A percentile compares a stretch with the other conserved stretches of the same genome.
phyloP scores from a whole-genome alignment of 805 yeast species.

The Candida boidinii region DNA sequence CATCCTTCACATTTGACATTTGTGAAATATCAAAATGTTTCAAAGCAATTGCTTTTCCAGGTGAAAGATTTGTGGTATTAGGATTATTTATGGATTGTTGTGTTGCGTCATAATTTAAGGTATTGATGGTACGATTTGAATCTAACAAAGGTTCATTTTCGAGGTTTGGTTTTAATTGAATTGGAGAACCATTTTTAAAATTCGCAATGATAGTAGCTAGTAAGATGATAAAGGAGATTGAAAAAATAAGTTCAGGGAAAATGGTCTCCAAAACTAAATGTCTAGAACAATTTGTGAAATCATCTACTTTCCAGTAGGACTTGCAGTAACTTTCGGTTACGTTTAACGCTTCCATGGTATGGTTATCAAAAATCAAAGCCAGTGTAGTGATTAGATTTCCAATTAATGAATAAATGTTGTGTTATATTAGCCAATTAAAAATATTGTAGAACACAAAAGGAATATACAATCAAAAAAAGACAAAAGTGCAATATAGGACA shows the following conservation, averaged over 20 bases:
- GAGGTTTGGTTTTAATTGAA: constrained; percentile 2
- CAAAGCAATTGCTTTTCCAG: constrained; percentile 33
- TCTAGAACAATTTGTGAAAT: constrained; percentile 39
- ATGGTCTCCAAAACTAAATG: constrained; percentile 25
- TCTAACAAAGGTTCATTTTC: constrained; percentile 14
- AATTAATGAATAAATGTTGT: too few species aligned
- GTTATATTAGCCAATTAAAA: too few species aligned
- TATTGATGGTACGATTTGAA: constrained; percentile 2
- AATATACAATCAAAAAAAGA: too few species aligned
- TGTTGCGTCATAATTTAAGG: constrained; percentile 4
- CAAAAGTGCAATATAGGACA: too few species aligned
- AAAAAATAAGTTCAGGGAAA: constrained; percentile 22
- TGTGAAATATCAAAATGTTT: constrained; percentile 60
- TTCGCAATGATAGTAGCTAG: constrained; percentile 6
- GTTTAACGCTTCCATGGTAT: too few species aligned
- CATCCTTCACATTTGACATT: constrained; percentile 42
- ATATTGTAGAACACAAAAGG: too few species aligned
- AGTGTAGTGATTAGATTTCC: too few species aligned
- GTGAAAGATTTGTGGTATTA: constrained; percentile 1
- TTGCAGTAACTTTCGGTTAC: too few species aligned
- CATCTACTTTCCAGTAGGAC: constrained; percentile 28
- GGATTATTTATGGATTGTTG: neutral
- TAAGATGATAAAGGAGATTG: constrained; percentile 16
- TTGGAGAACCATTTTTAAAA: neutral
- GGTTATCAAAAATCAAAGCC: too few species aligned